Evolutionary conservation across 1,284 basidiomycete genomes (phyloP).

Genomic region (Fomitopsis pinicola): DNA sequence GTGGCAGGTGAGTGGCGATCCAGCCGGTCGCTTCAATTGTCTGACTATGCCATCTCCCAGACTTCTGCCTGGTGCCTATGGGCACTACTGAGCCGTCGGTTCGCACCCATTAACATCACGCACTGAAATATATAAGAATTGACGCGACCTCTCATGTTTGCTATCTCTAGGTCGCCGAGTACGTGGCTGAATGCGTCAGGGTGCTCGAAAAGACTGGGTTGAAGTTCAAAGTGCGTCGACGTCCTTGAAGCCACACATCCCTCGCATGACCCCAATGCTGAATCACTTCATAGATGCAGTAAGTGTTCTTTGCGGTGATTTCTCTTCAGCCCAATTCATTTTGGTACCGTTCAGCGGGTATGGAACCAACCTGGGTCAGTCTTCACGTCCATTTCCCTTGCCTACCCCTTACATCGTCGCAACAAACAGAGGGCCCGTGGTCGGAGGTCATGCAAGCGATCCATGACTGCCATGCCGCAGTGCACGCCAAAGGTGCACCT

Average conservation of each 20-base stretch:
- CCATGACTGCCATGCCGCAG: conserved; percentile 84
- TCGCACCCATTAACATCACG: conserved; percentile 13
- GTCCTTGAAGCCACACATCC: neutral
- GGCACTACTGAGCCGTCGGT: conserved; percentile 72
- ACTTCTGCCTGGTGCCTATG: conserved; percentile 83
- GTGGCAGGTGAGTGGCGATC: conserved; percentile 45
- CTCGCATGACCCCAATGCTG: neutral
- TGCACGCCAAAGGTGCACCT: conserved; percentile 73
- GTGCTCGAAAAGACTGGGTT: conserved; percentile 75
- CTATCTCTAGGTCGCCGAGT: conserved; percentile 53
- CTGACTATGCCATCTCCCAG: conserved; percentile 29
- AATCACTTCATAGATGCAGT: conserved; percentile 62
- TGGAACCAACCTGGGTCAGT: conserved; percentile 80
- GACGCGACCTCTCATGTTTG: neutral
- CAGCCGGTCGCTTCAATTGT: neutral
- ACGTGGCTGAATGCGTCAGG: conserved; percentile 75
- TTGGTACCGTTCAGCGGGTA: conserved; percentile 58
- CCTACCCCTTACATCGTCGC: too few species aligned
- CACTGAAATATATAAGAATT: neutral
- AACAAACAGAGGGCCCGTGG: conserved; percentile 75
- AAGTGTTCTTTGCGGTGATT: conserved; percentile 28
- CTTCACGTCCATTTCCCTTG: neutral
- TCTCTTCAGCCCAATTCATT: neutral
- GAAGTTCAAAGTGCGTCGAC: conserved; percentile 49
- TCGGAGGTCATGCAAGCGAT: conserved; percentile 74